These are phyloP conservation scores for Paraconiothyrium brasiliense DNA, from an alignment of 2,329 filamentous ascomycete genomes.

Conservation along the genomic window DNA sequence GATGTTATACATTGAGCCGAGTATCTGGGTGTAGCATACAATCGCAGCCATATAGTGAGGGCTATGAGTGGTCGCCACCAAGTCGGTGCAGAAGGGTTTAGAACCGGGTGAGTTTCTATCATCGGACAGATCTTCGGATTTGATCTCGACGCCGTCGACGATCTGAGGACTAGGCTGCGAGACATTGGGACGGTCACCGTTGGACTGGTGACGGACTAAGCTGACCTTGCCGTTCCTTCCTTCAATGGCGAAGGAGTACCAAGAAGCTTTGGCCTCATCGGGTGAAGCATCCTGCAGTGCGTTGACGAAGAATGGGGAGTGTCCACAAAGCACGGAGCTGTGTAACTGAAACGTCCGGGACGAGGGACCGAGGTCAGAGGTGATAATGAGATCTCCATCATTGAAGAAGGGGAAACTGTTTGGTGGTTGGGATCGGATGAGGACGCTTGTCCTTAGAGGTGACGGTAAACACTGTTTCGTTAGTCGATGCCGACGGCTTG, in stretches of 20 bases:
- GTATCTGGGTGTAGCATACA: constrained; percentile 29
- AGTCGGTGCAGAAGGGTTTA: background rate
- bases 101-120: background rate
- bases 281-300: background rate
- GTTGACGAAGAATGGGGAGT: constrained; percentile 25
- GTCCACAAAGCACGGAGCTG: constrained; percentile 14
- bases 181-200: constrained; percentile 11
- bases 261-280: background rate
- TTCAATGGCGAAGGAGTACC: constrained; percentile 21
- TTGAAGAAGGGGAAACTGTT: constrained; percentile 26
- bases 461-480: background rate
- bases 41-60: background rate
- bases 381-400: constrained; percentile 29
- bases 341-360: constrained; percentile 23
- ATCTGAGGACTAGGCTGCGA: background rate
- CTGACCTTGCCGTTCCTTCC: constrained; percentile 3
- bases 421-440: constrained; percentile 3
- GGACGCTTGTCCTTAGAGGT: background rate
- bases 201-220: constrained; percentile 12
- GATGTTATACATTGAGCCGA: constrained; percentile 39
- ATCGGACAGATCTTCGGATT: constrained; percentile 19
- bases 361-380: background rate
- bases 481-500: background rate
- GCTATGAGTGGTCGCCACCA: background rate
- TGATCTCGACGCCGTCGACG: constrained; percentile 16